phyloP scores from a whole-genome alignment of 2,329 filamentous ascomycete genomes.

The Xylariaceae sp. region DNA sequence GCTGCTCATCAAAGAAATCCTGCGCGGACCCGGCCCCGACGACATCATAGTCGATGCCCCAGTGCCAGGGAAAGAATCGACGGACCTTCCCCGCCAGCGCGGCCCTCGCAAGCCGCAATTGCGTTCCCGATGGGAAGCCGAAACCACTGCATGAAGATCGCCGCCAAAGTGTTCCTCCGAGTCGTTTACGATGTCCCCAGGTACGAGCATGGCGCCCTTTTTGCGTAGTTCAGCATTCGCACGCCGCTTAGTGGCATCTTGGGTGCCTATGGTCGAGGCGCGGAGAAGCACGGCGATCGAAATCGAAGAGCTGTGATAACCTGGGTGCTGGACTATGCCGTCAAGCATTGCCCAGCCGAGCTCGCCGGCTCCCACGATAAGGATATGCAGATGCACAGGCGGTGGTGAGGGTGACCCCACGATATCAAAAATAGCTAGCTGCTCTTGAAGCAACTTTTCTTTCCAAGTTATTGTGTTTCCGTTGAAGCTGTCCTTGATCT shows the following conservation, averaged over 20 bases:
- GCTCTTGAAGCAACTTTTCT: too few species aligned
- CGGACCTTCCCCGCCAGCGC: conserved; percentile 40
- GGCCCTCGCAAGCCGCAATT: conserved; percentile 55
- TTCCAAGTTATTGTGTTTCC: too few species aligned
- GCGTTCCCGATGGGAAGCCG: conserved; percentile 48
- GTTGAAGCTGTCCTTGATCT: too few species aligned
- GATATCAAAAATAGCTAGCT: too few species aligned
- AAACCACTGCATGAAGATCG: conserved; percentile 52
- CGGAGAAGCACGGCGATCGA: conserved; percentile 54
- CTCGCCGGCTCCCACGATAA: conserved; percentile 65
- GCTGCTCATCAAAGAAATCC: conserved; percentile 65
- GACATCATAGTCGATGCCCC: conserved; percentile 66
- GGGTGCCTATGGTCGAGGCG: conserved; percentile 39
- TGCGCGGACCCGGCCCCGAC: conserved; percentile 57
- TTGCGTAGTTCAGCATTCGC: conserved; percentile 33
- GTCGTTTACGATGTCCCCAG: conserved; percentile 38
- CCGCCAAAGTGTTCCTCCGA: conserved; percentile 36
- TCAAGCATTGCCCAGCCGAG: conserved; percentile 55
- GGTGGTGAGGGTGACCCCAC: too few species aligned
- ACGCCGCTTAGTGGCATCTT: conserved; percentile 34
- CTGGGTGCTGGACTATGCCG: conserved; percentile 45
- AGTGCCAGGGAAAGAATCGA: conserved; percentile 68
- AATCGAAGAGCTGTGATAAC: conserved; percentile 26
- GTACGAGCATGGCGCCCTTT: conserved; percentile 39
- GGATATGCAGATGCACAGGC: too few species aligned